Percentiles rank a stretch among this genome's conserved stretches.
Evolutionary conservation across 441 rosid species (phyloP).

Genomic region (Populus hybrid): DNA sequence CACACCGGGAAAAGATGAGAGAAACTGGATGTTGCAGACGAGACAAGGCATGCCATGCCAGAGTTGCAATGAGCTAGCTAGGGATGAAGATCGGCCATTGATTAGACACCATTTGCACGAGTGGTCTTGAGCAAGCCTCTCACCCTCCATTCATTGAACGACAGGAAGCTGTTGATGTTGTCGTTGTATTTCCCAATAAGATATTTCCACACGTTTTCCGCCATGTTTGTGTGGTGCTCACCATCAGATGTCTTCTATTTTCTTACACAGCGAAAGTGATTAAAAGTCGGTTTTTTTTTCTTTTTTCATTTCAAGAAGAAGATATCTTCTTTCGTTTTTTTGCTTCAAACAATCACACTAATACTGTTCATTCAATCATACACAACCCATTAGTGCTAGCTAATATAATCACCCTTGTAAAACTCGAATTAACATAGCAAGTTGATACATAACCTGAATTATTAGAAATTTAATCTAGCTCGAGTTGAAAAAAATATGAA

Average conservation of each 20-base stretch:
- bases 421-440: no score
- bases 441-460: no score
- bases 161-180: no score
- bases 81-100: not conserved
- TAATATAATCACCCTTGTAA: no score
- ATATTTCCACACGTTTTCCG: not conserved
- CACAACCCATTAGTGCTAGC: no score
- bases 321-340: not conserved
- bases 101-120: not conserved
- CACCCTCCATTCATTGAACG: no score
- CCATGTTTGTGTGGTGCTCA: not conserved
- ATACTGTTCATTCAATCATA: no score
- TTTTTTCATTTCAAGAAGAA: not conserved
- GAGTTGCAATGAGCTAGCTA: not conserved
- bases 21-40: not conserved
- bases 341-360: no score
- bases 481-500: no score
- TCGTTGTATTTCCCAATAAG: not conserved
- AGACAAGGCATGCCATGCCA: not conserved
- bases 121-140: no score
- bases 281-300: not conserved
- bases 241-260: not conserved
- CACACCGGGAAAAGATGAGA: not conserved
- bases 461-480: rapidly evolving
- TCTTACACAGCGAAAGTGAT: not conserved